Evolutionary conservation across 148 eudicot species (phyloP).

Genomic region (Diospyros kaki): DNA sequence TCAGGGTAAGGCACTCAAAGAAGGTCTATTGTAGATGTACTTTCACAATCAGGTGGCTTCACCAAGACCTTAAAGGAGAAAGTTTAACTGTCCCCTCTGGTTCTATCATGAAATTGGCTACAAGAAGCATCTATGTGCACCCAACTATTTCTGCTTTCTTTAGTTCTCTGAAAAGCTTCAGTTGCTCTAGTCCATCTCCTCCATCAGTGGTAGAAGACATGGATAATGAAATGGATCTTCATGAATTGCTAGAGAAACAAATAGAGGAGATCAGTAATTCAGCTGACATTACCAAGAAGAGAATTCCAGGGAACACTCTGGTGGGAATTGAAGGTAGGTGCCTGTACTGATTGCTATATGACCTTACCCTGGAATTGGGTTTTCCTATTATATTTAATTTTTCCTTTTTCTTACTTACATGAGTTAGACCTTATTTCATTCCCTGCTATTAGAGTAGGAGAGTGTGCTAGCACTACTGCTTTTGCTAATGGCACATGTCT

Average conservation of each 20-base stretch:
- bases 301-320: conserved; percentile 20
- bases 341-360: neutral
- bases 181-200: conserved; percentile 17
- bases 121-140: conserved; percentile 35
- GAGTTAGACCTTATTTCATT: neutral
- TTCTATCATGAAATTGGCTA: conserved; percentile 42
- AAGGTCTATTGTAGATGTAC: conserved; percentile 53
- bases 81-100: conserved; percentile 32
- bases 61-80: conserved; percentile 26
- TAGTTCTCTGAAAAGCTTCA: conserved; percentile 14
- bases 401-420: neutral
- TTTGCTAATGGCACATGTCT: neutral
- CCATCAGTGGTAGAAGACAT: conserved; percentile 20
- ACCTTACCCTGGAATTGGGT: neutral
- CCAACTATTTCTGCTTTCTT: conserved; percentile 47
- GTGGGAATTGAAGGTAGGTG: conserved; percentile 24
- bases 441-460: neutral
- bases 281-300: conserved; percentile 23
- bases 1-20: conserved; percentile 50
- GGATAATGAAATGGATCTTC: conserved; percentile 41
- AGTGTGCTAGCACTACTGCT: neutral
- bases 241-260: conserved; percentile 38
- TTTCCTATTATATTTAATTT: neutral
- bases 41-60: conserved; percentile 51
- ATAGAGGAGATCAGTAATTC: conserved; percentile 40